Evolutionary conservation across 345 rosid species (phyloP).

Genomic region (Pugionium dolabratum): DNA sequence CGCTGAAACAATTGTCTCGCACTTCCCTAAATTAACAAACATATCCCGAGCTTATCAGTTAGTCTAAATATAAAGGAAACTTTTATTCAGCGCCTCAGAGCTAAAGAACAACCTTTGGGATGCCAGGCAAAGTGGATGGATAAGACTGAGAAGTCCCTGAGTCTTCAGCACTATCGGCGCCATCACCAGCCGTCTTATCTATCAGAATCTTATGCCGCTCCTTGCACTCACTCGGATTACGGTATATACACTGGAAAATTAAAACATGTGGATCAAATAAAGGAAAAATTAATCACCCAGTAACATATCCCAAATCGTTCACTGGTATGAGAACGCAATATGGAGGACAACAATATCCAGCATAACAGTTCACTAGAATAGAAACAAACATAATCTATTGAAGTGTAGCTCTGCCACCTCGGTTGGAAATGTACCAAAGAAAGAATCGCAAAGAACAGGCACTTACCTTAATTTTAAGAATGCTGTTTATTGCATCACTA

Average conservation of each 20-base stretch:
- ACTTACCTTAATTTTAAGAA: slow-evolving; percentile 85
- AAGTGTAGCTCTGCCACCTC: slow-evolving; percentile 21
- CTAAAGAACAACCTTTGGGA: slow-evolving; percentile 68
- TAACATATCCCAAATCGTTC: slow-evolving; percentile 16
- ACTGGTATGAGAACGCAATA: slow-evolving; percentile 19
- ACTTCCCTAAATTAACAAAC: slow-evolving; percentile 74
- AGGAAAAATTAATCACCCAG: slow-evolving; percentile 12
- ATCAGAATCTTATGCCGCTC: slow-evolving; percentile 92
- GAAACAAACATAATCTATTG: slow-evolving; percentile 11
- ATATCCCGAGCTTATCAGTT: slow-evolving; percentile 25
- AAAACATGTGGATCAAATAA: not conserved
- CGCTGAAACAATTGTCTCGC: slow-evolving; percentile 98
- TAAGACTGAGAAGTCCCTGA: slow-evolving; percentile 97
- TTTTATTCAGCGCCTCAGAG: slow-evolving; percentile 24
- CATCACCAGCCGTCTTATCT: slow-evolving; percentile 89
- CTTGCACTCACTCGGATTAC: slow-evolving; percentile 90
- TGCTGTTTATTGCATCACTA: slow-evolving; percentile 91
- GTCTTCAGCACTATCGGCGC: slow-evolving; percentile 98
- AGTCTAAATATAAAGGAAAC: slow-evolving; percentile 34
- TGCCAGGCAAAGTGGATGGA: slow-evolving; percentile 99
- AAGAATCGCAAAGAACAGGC: slow-evolving; percentile 16
- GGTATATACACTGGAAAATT: slow-evolving; percentile 73
- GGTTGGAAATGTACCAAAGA: slow-evolving; percentile 8
- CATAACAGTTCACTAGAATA: slow-evolving; percentile 21
- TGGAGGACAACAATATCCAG: slow-evolving; percentile 1